Percentiles rank a stretch among this genome's conserved stretches.
Evolutionary conservation across 345 rosid species (phyloP).

Genomic region (Gossypium bickii): DNA sequence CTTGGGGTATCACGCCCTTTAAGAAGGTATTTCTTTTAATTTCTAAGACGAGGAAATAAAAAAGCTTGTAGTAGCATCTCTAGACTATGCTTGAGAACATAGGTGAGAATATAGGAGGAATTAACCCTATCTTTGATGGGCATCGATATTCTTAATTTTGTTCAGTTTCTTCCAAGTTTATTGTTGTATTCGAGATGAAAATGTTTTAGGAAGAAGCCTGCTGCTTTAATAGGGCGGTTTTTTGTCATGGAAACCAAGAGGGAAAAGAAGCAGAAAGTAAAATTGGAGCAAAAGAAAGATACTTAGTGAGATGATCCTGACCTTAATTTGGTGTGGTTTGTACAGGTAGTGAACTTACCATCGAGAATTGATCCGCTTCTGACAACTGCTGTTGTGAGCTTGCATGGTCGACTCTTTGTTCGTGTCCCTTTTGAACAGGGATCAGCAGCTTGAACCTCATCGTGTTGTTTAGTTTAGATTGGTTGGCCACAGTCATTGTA

Average conservation of each 20-base stretch:
- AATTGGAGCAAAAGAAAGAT: neutral
- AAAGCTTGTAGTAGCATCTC: neutral
- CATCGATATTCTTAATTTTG: neutral
- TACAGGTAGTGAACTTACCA: slow-evolving; percentile 67
- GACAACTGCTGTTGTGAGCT: slow-evolving; percentile 67
- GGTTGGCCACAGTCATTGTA: slow-evolving; percentile 3
- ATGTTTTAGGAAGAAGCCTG: neutral
- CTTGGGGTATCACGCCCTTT: slow-evolving; percentile 90
- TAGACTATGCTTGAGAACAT: neutral
- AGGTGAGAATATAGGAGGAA: neutral
- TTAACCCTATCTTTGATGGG: neutral
- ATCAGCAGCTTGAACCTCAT: slow-evolving; percentile 24
- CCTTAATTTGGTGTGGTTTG: slow-evolving; percentile 14
- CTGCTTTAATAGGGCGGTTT: no score
- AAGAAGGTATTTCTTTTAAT: slow-evolving; percentile 52
- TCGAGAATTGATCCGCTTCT: slow-evolving; percentile 72
- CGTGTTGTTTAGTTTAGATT: slow-evolving; percentile 4
- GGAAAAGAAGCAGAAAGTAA: neutral
- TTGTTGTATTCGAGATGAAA: neutral
- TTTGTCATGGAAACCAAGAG: no score
- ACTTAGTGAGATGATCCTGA: neutral
- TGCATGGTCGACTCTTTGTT: slow-evolving; percentile 70
- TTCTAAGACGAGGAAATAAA: neutral
- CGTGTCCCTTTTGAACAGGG: slow-evolving; percentile 60
- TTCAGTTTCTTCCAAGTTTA: slow-evolving; percentile 2